phyloP scores from a whole-genome alignment of 257 asterid species.

The Fraxinus americana region DNA sequence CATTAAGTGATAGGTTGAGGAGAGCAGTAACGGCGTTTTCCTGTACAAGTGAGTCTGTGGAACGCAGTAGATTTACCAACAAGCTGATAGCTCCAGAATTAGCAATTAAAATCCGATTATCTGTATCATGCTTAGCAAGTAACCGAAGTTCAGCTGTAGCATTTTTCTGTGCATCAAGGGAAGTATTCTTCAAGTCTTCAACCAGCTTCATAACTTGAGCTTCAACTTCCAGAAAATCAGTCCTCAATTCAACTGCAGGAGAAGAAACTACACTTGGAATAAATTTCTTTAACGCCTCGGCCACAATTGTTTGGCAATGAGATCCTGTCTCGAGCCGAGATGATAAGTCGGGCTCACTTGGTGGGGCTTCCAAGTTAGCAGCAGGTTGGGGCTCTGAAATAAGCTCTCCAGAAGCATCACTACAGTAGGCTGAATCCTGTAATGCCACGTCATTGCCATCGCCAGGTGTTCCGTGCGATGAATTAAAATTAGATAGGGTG shows the following conservation, averaged over 20 bases:
- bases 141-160: conserved; percentile 70
- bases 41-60: conserved; percentile 53
- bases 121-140: conserved; percentile 76
- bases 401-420: conserved; percentile 75
- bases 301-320: conserved; percentile 68
- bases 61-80: conserved; percentile 62
- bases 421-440: conserved; percentile 46
- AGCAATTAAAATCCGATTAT: conserved; percentile 70
- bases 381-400: conserved; percentile 52
- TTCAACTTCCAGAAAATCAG: conserved; percentile 70
- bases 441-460: conserved; percentile 58
- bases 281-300: conserved; percentile 66
- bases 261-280: conserved; percentile 60
- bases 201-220: conserved; percentile 60
- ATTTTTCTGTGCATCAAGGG: conserved; percentile 55
- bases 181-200: conserved; percentile 64
- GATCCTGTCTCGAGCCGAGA: conserved; percentile 56
- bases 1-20: conserved; percentile 76
- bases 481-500: conserved; percentile 52
- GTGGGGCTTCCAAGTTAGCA: conserved; percentile 39
- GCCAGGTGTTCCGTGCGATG: conserved; percentile 55
- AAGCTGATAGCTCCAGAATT: conserved; percentile 60
- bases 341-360: conserved; percentile 53
- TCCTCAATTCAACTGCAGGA: conserved; percentile 61
- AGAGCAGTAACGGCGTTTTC: conserved; percentile 89